These are phyloP conservation scores for Macrotyloma uniflorum DNA, from an alignment of 306 rosid genomes.

Conservation along the genomic window DNA sequence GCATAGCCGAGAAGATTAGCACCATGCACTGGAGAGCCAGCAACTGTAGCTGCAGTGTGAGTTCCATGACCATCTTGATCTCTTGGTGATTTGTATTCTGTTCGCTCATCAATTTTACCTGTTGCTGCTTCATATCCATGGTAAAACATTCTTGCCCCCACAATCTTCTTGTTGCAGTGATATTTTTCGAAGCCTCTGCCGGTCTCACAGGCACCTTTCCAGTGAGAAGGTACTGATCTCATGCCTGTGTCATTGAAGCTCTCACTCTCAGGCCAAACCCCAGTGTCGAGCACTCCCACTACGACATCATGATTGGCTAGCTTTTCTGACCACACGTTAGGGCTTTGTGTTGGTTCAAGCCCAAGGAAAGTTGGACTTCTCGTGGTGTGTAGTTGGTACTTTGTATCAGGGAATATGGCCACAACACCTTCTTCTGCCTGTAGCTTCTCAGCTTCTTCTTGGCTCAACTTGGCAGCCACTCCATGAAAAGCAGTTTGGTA, in stretches of 20 bases:
- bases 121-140: slow-evolving; percentile 82
- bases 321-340: slow-evolving; percentile 54
- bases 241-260: slow-evolving; percentile 85
- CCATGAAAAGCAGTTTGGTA: slow-evolving; percentile 82
- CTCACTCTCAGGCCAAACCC: slow-evolving; percentile 97
- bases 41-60: slow-evolving; percentile 95
- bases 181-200: slow-evolving; percentile 69
- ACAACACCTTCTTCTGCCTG: slow-evolving; percentile 64
- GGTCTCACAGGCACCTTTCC: slow-evolving; percentile 87
- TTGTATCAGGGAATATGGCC: slow-evolving; percentile 80
- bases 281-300: slow-evolving; percentile 92
- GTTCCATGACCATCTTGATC: slow-evolving; percentile 99
- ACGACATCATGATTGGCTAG: slow-evolving; percentile 68
- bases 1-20: slow-evolving; percentile 87
- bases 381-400: slow-evolving; percentile 82
- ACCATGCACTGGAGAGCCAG: slow-evolving; percentile 74
- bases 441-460: slow-evolving; percentile 59
- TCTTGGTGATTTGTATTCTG: slow-evolving; percentile 80
- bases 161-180: slow-evolving; percentile 78
- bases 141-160: slow-evolving; percentile 83
- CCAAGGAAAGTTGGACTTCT: slow-evolving; percentile 89
- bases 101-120: slow-evolving; percentile 66
- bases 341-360: slow-evolving; percentile 58
- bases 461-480: slow-evolving; percentile 66
- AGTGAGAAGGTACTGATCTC: slow-evolving; percentile 65